These are phyloP conservation scores for Pelargonium myrrhifolium DNA, from an alignment of 441 rosid species.

Conservation along the genomic window DNA sequence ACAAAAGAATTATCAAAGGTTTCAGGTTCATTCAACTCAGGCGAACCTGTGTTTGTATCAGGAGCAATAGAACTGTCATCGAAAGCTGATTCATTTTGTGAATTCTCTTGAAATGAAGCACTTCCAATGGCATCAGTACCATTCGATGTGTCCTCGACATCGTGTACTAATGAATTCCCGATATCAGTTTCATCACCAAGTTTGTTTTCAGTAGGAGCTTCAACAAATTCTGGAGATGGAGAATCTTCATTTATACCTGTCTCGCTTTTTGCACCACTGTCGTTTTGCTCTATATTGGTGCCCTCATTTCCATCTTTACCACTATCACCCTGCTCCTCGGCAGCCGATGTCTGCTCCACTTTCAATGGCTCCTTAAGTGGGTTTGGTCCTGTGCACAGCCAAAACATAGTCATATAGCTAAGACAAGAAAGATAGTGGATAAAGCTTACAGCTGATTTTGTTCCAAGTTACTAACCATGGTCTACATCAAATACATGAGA, in stretches of 20 bases:
- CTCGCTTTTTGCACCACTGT: conserved; percentile 24
- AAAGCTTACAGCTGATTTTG: not conserved
- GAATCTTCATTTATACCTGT: conserved; percentile 27
- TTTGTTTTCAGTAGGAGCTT: conserved; percentile 29
- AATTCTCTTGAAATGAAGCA: conserved; percentile 24
- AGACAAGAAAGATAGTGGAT: not conserved
- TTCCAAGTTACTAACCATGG: not conserved
- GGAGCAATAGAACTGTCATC: conserved; percentile 30
- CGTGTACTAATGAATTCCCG: conserved; percentile 21
- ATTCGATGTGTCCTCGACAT: conserved; percentile 21
- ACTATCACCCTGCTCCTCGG: conserved; percentile 32
- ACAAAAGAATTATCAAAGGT: conserved; percentile 13
- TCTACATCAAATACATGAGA: not conserved
- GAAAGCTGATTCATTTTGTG: conserved; percentile 27
- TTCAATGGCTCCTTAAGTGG: conserved; percentile 63
- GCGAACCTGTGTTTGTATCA: conserved; percentile 27
- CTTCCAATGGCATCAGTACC: conserved; percentile 23
- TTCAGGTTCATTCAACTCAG: conserved; percentile 32
- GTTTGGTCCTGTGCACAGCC: conserved; percentile 39
- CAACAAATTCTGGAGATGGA: conserved; percentile 33
- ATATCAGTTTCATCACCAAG: conserved; percentile 19
- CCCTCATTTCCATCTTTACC: conserved; percentile 27
- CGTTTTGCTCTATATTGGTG: conserved; percentile 23
- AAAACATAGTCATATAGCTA: not conserved
- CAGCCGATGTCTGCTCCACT: conserved; percentile 33